Evolutionary conservation across 2,329 filamentous ascomycete genomes (phyloP).

Genomic region (Parascedosporium putredinis): DNA sequence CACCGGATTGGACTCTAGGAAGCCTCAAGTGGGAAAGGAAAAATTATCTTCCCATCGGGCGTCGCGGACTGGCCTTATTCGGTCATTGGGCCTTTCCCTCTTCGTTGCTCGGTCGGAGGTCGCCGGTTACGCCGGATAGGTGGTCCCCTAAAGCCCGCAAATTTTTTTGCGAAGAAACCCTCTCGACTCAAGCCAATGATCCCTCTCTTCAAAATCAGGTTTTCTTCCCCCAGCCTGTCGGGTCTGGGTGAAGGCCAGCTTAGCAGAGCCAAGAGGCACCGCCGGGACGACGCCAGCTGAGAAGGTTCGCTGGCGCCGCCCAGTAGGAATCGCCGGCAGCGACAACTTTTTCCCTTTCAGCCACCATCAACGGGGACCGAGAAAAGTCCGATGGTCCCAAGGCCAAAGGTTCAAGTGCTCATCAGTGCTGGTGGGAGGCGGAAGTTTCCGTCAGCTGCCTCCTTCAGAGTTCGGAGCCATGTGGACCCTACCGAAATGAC

Average conservation of each 20-base stretch:
- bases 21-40: too few species aligned
- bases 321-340: not conserved
- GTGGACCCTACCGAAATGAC: too few species aligned
- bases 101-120: not conserved
- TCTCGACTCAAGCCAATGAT: too few species aligned
- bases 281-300: not conserved
- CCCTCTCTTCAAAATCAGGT: too few species aligned
- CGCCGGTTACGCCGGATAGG: not conserved
- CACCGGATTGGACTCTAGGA: not conserved
- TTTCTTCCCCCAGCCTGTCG: too few species aligned
- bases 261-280: too few species aligned
- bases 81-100: not conserved
- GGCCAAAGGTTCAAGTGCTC: too few species aligned
- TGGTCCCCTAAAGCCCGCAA: not conserved
- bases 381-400: not conserved
- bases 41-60: not conserved
- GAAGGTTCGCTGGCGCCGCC: not conserved
- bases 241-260: too few species aligned
- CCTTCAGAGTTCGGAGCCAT: too few species aligned
- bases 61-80: not conserved
- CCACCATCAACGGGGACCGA: not conserved
- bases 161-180: too few species aligned
- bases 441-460: not conserved
- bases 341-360: too few species aligned
- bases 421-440: not conserved